Base-by-base conservation (phyloP, 169 alveolate genomes). In the Gregarina niphandrodes region DNA sequence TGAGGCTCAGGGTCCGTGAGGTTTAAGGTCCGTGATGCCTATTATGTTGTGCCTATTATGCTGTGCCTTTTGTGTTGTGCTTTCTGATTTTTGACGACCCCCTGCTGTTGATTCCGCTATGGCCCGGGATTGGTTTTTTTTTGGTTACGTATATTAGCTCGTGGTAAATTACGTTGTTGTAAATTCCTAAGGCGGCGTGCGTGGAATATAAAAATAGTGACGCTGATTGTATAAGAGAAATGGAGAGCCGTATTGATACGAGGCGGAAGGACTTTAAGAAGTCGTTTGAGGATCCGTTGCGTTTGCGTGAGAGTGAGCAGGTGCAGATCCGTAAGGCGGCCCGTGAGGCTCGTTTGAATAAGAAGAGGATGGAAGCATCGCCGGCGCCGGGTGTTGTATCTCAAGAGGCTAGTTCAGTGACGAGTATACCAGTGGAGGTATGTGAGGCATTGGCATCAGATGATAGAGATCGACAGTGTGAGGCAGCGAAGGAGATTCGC, bases 241-340 rank as follows among this genome's bases (percentile, higher is more conserved):
- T 54, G 50, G 64, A 54, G 37, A 35, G 50, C 26, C 49, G 55
- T 13, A 21, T 54, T 3, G 58, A 44, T 0, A 49, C 39, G 3
- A 37, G 64, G n/a, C 42, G 45, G 13, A 23, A 44, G 21, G 39
- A 37, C 42, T 46, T 38, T 39, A 54, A 54, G 23, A 54, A 46
- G 37, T 36, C 64, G 12, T 70, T 75, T 37, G 87, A 75, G 28
- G 90, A 78, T 45, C 77, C 87, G 4, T 63, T 87, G 19, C 64
- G 90, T 23, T 69, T 68, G 52, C 49, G 90, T 29, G 90, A 78
- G 61, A 85, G 75, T 52, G 56, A 68, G 37, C 80, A 71, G 43
- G 83, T 80, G 13, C 89, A 77, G 48, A 74, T 74, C 35, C 75
- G 89, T 26, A 77, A 77, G 53, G 82, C 71, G 53, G 70, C 60